Evolutionary conservation across 208 protist genomes (phyloP).

Genomic region (Blechomonas ayalai): DNA sequence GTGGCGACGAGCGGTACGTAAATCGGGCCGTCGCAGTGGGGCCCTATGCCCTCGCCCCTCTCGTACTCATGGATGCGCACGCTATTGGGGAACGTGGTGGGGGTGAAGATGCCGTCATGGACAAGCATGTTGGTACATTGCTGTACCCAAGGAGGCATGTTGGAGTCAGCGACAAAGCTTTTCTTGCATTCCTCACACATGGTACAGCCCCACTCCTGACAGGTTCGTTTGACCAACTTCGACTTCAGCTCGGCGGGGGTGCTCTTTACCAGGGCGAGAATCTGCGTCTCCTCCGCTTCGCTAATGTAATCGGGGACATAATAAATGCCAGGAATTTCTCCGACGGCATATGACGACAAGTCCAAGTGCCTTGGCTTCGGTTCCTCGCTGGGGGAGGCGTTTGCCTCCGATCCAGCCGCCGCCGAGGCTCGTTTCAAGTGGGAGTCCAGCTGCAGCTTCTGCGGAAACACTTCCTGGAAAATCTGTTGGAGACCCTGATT

Average conservation of each 20-base stretch:
- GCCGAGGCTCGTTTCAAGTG: constrained; percentile 30
- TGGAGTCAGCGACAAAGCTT: constrained; percentile 81
- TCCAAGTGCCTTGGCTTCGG: constrained; percentile 33
- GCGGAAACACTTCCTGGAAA: constrained; percentile 69
- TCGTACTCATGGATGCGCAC: constrained; percentile 91
- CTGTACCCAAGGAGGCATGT: constrained; percentile 84
- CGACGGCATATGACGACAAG: constrained; percentile 55
- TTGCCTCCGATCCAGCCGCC: neutral
- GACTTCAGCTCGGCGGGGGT: constrained; percentile 76
- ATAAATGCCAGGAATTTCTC: constrained; percentile 60
- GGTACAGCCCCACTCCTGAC: constrained; percentile 87
- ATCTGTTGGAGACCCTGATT: constrained; percentile 44
- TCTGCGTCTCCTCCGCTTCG: constrained; percentile 62
- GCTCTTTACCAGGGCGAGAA: constrained; percentile 39
- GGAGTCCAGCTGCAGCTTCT: constrained; percentile 39
- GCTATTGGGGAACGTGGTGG: constrained; percentile 85
- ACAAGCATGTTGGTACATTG: constrained; percentile 72
- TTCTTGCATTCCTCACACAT: constrained; percentile 85
- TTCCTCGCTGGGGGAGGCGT: neutral
- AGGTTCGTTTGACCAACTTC: constrained; percentile 71
- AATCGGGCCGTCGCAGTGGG: constrained; percentile 88
- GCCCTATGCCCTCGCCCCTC: constrained; percentile 71
- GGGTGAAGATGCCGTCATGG: constrained; percentile 82
- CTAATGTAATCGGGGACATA: constrained; percentile 89
- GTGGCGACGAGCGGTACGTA: constrained; percentile 80